Conservation (phyloP, 345 rosid genomes). For the Ricinus communis region DNA sequence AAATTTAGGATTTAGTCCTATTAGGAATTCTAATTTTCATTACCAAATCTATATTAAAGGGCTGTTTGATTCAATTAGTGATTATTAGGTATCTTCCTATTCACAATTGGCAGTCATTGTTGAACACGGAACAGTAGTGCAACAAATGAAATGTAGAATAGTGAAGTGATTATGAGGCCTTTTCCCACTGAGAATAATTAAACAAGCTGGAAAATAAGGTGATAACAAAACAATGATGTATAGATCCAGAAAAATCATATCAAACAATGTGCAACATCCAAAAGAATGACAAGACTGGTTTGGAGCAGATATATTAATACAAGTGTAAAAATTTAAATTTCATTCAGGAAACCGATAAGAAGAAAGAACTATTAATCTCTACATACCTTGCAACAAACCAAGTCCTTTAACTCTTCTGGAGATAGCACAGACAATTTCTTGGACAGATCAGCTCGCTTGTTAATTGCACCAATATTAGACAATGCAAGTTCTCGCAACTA, state of each 20-base stretch:
- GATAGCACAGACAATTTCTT: slow-evolving; percentile 79
- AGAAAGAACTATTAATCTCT: slow-evolving; percentile 1
- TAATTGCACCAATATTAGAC: slow-evolving; percentile 77
- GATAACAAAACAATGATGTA: too few relatives aligned
- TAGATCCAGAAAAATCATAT: not conserved
- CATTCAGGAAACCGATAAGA: not conserved
- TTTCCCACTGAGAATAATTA: not conserved
- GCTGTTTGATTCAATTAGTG: too few relatives aligned
- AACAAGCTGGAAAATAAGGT: not conserved
- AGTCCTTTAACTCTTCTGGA: slow-evolving; percentile 74
- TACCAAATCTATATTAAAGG: too few relatives aligned
- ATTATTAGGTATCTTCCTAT: too few relatives aligned
- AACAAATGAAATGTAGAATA: too few relatives aligned
- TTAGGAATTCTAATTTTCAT: not conserved
- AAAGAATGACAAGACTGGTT: not conserved
- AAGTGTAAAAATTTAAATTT: not conserved
- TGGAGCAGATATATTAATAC: not conserved
- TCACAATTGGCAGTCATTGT: too few relatives aligned
- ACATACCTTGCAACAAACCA: slow-evolving; percentile 91
- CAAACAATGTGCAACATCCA: not conserved
- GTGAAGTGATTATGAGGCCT: too few relatives aligned
- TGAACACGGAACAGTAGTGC: too few relatives aligned
- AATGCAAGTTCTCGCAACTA: slow-evolving; percentile 87
- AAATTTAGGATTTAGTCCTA: not conserved
- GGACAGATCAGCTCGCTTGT: slow-evolving; percentile 87